Evolutionary conservation across 139 green algal species (phyloP), one percentile per base, ranked within the genome.

Genomic region (Penium margaritaceum): DNA sequence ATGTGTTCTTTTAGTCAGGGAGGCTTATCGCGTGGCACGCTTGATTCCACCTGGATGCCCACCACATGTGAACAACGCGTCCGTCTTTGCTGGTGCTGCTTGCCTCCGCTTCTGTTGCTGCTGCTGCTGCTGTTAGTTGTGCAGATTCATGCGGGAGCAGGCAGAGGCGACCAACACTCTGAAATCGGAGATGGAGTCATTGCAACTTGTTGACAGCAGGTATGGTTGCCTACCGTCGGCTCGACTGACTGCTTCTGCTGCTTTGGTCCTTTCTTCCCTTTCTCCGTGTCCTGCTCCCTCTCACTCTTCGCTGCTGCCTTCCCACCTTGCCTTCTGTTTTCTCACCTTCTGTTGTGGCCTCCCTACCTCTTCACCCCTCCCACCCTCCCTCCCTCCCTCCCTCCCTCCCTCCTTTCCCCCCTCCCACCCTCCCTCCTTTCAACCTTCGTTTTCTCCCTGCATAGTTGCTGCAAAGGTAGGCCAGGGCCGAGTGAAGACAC

Each of bases 91-190:
- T n/a, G n/a, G n/a, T n/a, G n/a, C n/a, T n/a, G n/a, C n/a, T n/a
- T n/a, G n/a, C n/a, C n/a, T n/a, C n/a, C n/a, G n/a, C n/a, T n/a
- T n/a, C n/a, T n/a, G n/a, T n/a, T n/a, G n/a, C n/a, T n/a, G n/a
- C n/a, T n/a, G n/a, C n/a, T n/a, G n/a, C n/a, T n/a, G n/a, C n/a
- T n/a, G n/a, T n/a, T n/a, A n/a, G n/a, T n/a, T n/a, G 51, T 24
- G 51, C 51, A 60, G 51, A 24, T 60, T 60, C 51, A 29, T 60
- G 51, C 29, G 19, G n/a, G 51, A 60, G 51, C 51, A 60, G 17
- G 51, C 51, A 21, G 51, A 60, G 51, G 51, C 51, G 15, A 60
- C 51, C 24, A 24, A 60, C 24, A 19, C 24, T 33, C 51, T 60
- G 15, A 19, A 21, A 0, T n/a, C 51, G 51, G 51, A 60, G 51